Base-by-base conservation (phyloP, 176 grass and related monocot genomes). In the Puccinellia tenuiflora region DNA sequence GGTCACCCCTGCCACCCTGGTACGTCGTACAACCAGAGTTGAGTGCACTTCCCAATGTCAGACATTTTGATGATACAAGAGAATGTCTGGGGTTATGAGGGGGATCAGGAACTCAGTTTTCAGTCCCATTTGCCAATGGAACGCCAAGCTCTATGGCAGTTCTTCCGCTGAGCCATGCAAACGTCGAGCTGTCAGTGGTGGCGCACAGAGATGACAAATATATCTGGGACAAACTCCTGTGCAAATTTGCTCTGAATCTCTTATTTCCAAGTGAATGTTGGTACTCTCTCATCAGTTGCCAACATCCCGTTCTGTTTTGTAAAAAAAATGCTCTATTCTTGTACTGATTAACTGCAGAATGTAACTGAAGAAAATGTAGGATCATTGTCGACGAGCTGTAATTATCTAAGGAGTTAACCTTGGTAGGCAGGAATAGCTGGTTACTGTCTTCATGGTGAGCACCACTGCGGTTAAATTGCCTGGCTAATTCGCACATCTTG, bases 201-300 rank as follows among this genome's bases (percentile, higher is more conserved):
- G 43, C 42, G 43, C 43, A 13, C 13, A 17, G 92, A 87, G 54
- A 61, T 97, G 61, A 79, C 80, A 24, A 87, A 65, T 47, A 87
- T 90, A 34, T 79, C 86, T 75, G 74, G 75, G 77, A 83, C 46
- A 30, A 78, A 76, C 68, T 87, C 87, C 10, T 94, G 86, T 78
- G 77, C 77, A 30, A 74, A 21, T 88, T 82, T 82, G 31, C n/a
- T 87, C 43, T 84, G 6, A 65, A 20, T 17, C 61, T 65, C 61
- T 65, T 40, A 81, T 56, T 24, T 15, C 50, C 28, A 38, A 57
- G 29, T 61, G 42, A 57, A 78, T 37, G 28, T 63, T 75, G 67
- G 48, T 81, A 28, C n/a, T 55, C n/a, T 56, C 21, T n/a, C 21
- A 10, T 57, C n/a, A 57, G 10, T 13, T 76, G 46, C 21, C 18